Evolutionary conservation across 192 early-diverging fungal genomes (phyloP), one percentile per base, ranked within the genome.

Genomic region (Backusella australiensis): DNA sequence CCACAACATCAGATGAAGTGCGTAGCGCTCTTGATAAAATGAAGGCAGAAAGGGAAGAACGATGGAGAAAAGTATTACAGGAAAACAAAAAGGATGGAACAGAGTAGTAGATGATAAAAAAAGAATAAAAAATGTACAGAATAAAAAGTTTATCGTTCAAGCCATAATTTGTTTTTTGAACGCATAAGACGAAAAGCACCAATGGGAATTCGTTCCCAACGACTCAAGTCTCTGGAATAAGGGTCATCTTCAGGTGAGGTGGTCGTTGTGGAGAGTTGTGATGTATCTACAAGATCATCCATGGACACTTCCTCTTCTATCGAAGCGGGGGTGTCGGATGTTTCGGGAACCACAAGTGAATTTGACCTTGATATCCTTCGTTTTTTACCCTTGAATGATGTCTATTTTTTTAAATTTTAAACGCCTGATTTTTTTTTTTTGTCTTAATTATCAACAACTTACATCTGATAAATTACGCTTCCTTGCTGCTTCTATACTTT

Each of bases 201-300:
- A 36, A 88, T 88, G 4, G 87, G 87, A 17, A 86, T 82, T 49
- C 85, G 82, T 41, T 88, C 77, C 87, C 87, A 88, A 11, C 85
- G 84, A 68, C 78, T 77, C 19, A 88, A 68, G 23, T 88, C 85
- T 67, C 83, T 72, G 1, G 79, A 78, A 46, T 77, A 83, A 32
- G 75, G 73, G n/a, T 74, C 71, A 15, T 63, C 75, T 2, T 81
- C 80, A n/a, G 86, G 86, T 19, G 86, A 84, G 9, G 80, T 77
- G 0, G 82, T 78, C 0, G 84, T 84, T 21, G 80, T 80, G 70
- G 84, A 84, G 1, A 88, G 75, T 34, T 83, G 85, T 8, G 83
- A 84, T 15, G 85, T 88, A 65, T 88, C 87, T 29, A 88, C 66
- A 4, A 88, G 75, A 36, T 88, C 87, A 59, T 88, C 87, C 79